Percentiles rank a stretch among this genome's conserved stretches.
Evolutionary conservation across 1,139 yeast species (phyloP).

Genomic region (Scheffersomyces quercinus): DNA sequence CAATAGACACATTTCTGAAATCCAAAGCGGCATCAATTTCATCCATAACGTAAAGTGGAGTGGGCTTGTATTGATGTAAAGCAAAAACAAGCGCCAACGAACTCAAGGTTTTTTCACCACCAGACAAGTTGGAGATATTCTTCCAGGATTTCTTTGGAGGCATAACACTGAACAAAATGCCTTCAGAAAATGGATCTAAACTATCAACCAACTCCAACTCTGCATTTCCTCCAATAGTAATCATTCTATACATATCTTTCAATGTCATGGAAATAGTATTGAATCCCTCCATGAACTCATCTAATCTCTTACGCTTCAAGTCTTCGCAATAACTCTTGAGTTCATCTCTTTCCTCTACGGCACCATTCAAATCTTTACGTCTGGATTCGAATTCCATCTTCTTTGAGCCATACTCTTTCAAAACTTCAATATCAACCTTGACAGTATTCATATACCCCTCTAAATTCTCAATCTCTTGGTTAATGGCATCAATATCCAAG

Average conservation of each 20-base stretch:
- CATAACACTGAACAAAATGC: conserved; percentile 95
- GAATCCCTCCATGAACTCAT: conserved; percentile 94
- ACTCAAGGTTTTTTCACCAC: conserved; percentile 96
- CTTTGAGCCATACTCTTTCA: conserved; percentile 75
- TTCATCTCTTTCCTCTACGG: conserved; percentile 67
- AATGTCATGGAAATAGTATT: conserved; percentile 81
- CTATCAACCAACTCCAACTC: conserved; percentile 94
- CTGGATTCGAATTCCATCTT: conserved; percentile 64
- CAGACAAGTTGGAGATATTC: conserved; percentile 90
- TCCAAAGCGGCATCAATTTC: conserved; percentile 99
- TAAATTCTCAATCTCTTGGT: conserved; percentile 52
- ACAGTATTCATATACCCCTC: conserved; percentile 60
- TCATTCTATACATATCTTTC: conserved; percentile 97
- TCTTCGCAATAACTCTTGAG: conserved; percentile 67
- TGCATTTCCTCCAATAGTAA: conserved; percentile 99
- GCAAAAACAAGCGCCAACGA: conserved; percentile 97
- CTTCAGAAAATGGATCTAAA: conserved; percentile 97
- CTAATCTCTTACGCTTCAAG: conserved; percentile 70
- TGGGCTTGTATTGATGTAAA: conserved; percentile 92
- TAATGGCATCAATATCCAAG: conserved; percentile 52
- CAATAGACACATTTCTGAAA: conserved; percentile 94
- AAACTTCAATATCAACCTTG: conserved; percentile 69
- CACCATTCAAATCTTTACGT: conserved; percentile 62
- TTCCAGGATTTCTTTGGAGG: conserved; percentile 99
- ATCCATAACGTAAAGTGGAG: conserved; percentile 98